A percentile compares a stretch with the other conserved stretches of the same genome.
phyloP scores from a whole-genome alignment of 2,329 filamentous ascomycete species.

The Chaetomiaceae sp. region DNA sequence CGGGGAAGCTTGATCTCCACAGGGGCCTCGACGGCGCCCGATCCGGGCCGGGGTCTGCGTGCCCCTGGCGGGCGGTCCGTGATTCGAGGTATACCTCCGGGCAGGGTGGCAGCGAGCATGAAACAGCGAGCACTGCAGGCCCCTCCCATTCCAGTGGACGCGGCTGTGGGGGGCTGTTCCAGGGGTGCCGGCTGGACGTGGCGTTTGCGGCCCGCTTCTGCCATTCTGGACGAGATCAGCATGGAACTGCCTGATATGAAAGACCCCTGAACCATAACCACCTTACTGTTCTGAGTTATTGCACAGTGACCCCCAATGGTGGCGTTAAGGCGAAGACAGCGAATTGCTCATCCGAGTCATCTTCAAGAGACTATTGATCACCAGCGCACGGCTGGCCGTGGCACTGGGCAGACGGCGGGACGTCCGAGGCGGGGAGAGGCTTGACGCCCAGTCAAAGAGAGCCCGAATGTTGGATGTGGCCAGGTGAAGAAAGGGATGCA shows the following conservation, averaged over 20 bases:
- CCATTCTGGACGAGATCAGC: neutral
- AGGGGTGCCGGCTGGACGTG: constrained; percentile 1
- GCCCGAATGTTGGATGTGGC: too few relatives aligned
- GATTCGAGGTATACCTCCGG: constrained; percentile 5
- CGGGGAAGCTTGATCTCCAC: constrained; percentile 1
- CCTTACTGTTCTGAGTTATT: too few relatives aligned
- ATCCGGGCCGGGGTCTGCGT: neutral
- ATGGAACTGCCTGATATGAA: neutral
- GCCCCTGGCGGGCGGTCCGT: neutral
- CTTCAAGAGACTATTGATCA: too few relatives aligned
- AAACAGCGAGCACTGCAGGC: constrained; percentile 4
- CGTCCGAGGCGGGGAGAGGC: too few relatives aligned
- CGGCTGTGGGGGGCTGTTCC: neutral
- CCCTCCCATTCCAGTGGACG: constrained; percentile 2
- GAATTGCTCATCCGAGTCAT: too few relatives aligned
- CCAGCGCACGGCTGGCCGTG: too few relatives aligned
- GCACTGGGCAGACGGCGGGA: too few relatives aligned
- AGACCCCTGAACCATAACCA: neutral
- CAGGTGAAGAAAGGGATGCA: too few relatives aligned
- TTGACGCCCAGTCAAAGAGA: too few relatives aligned
- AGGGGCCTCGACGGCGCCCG: neutral
- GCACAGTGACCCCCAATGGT: too few relatives aligned
- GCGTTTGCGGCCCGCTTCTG: neutral
- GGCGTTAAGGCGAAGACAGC: too few relatives aligned
- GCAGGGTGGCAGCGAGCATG: constrained; percentile 3